A percentile compares a stretch with the other conserved stretches of the same genome.
Evolutionary conservation across 345 rosid genomes (phyloP).

Genomic region (Pistacia integerrima): DNA sequence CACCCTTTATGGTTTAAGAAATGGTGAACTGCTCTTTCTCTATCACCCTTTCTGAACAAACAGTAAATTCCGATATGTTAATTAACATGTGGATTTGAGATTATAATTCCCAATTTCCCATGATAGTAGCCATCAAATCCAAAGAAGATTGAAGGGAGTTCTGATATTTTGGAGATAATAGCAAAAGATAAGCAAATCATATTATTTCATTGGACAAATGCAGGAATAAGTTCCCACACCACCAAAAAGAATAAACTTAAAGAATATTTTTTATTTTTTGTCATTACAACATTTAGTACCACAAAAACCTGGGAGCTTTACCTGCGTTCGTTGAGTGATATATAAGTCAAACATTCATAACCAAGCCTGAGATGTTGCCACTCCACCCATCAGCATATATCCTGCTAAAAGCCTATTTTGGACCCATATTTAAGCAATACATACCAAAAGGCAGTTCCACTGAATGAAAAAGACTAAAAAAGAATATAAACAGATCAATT

Average conservation of each 20-base stretch:
- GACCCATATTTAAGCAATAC: conserved; percentile 68
- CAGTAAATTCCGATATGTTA: not conserved
- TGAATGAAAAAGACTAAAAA: conserved; percentile 27
- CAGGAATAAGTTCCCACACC: not conserved
- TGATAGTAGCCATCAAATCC: conserved; percentile 61
- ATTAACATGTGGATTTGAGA: conserved; percentile 75
- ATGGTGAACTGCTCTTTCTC: not conserved
- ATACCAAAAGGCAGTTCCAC: conserved; percentile 69
- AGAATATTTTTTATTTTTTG: not conserved
- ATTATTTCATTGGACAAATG: not conserved
- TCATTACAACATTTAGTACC: not conserved
- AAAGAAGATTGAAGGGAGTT: conserved; percentile 79
- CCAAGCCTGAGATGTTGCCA: conserved; percentile 85
- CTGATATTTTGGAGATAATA: conserved; percentile 31
- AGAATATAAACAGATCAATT: too few relatives aligned
- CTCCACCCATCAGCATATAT: conserved; percentile 83
- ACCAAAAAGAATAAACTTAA: not conserved
- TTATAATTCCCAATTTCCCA: conserved; percentile 56
- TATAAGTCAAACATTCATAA: conserved; percentile 85
- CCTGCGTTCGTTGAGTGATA: conserved; percentile 89
- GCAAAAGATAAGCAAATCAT: too few relatives aligned
- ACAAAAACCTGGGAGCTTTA: conserved; percentile 8
- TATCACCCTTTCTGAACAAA: too few relatives aligned
- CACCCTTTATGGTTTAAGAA: not conserved
- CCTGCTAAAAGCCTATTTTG: conserved; percentile 42